These are phyloP conservation scores for Trametopsis cervina DNA, from an alignment of 768 basidiomycete genomes.

Conservation along the genomic window DNA sequence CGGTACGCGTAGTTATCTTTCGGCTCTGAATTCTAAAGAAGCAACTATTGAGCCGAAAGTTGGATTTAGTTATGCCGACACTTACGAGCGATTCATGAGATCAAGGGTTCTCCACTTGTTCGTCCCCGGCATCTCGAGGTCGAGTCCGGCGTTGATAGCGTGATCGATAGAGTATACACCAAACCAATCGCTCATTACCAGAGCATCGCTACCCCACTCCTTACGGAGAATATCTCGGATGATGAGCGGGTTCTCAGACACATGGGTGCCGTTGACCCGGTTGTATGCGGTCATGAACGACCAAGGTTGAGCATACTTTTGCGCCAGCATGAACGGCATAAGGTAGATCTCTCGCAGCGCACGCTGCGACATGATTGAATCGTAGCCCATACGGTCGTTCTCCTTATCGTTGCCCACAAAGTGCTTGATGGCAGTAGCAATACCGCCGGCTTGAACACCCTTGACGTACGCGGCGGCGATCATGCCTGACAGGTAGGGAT, in stretches of 20 bases:
- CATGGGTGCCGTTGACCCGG: conserved; percentile 71
- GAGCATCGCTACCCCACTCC: conserved; percentile 71
- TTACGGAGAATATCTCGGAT: conserved; percentile 56
- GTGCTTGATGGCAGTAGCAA: conserved; percentile 76
- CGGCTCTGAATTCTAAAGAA: conserved; percentile 36
- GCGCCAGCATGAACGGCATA: conserved; percentile 54
- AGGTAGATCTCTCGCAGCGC: conserved; percentile 55
- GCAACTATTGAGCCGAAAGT: neutral
- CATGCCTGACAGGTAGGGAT: conserved; percentile 66
- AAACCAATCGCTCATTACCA: conserved; percentile 85
- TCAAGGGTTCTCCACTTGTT: conserved; percentile 75
- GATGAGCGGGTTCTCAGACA: conserved; percentile 55
- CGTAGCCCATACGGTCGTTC: conserved; percentile 61
- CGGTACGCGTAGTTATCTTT: conserved; percentile 56
- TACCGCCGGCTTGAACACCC: conserved; percentile 70
- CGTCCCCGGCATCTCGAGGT: conserved; percentile 74
- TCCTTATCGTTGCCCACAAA: conserved; percentile 83
- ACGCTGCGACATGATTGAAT: conserved; percentile 41
- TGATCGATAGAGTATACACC: conserved; percentile 63
- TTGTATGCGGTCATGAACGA: conserved; percentile 62
- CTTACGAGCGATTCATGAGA: conserved; percentile 47
- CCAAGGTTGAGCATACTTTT: conserved; percentile 47
- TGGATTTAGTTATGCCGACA: neutral
- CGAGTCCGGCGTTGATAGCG: conserved; percentile 67
- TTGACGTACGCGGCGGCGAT: conserved; percentile 69